Conservation (phyloP, 2,329 filamentous ascomycete genomes). For the Mycosphaerella sp. region DNA sequence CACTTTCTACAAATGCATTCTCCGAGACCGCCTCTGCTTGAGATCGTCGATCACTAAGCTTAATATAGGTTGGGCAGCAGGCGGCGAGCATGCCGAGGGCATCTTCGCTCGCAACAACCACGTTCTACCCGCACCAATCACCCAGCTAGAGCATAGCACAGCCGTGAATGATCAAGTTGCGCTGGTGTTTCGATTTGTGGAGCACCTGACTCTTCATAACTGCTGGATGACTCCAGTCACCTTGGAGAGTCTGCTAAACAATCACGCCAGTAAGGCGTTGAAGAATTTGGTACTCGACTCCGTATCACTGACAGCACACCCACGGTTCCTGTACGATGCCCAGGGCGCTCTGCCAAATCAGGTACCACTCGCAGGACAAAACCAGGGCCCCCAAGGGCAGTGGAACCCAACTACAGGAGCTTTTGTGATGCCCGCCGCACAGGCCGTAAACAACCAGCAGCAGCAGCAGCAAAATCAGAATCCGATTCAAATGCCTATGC, state of each 20-base stretch:
- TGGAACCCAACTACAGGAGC: constrained; percentile 6
- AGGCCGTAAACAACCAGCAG: background rate
- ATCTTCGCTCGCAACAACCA: constrained; percentile 55
- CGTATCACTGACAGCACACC: constrained; percentile 54
- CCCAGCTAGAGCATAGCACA: constrained; percentile 25
- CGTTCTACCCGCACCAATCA: constrained; percentile 56
- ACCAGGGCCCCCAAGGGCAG: background rate
- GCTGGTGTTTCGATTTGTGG: constrained; percentile 49
- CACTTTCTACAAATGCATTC: constrained; percentile 49
- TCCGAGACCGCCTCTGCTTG: constrained; percentile 21
- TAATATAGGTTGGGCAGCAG: constrained; percentile 60
- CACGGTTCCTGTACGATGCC: constrained; percentile 18
- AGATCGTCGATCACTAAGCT: constrained; percentile 54
- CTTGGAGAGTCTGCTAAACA: constrained; percentile 47
- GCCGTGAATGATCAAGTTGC: constrained; percentile 8
- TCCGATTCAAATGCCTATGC: background rate
- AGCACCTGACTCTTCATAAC: constrained; percentile 58
- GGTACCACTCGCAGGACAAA: constrained; percentile 8
- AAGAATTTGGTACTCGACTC: constrained; percentile 55
- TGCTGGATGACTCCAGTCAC: constrained; percentile 60
- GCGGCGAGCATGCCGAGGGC: constrained; percentile 60
- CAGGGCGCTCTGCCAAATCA: constrained; percentile 16
- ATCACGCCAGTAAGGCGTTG: constrained; percentile 45
- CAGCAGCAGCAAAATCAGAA: background rate
- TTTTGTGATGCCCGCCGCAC: background rate